Conservation (phyloP, 2,329 filamentous ascomycete genomes). For the Pestalotiopsis sp. region DNA sequence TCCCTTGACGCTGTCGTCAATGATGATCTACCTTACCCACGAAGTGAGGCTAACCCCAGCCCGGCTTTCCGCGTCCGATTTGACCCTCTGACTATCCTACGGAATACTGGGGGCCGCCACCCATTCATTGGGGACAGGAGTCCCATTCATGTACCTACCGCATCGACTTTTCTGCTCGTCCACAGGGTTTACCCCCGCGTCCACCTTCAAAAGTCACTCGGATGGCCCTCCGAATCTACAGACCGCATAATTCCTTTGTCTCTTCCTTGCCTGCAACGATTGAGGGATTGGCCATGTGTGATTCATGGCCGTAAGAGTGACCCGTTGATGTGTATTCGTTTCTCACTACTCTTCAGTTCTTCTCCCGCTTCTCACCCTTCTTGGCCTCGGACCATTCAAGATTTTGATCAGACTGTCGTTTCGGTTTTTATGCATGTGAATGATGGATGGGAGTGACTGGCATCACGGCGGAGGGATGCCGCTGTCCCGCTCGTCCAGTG, state of each 20-base stretch:
- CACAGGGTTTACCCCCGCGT: conserved; percentile 4
- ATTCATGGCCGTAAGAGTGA: neutral
- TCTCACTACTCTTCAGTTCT: neutral
- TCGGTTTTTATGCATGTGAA: conserved; percentile 22
- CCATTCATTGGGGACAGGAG: neutral
- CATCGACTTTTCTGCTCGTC: neutral
- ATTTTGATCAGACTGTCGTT: neutral
- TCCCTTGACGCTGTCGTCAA: neutral
- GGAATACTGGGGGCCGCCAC: neutral
- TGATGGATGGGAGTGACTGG: conserved; percentile 39
- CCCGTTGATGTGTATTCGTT: neutral
- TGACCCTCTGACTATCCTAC: conserved; percentile 4
- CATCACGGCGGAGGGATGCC: conserved; percentile 32
- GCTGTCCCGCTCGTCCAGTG: conserved; percentile 36
- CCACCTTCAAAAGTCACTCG: neutral
- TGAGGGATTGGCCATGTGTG: neutral
- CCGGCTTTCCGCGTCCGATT: conserved; percentile 11
- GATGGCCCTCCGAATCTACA: neutral
- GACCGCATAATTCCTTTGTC: conserved; percentile 7
- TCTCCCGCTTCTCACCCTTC: neutral
- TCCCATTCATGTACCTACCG: neutral
- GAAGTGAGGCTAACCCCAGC: conserved; percentile 11
- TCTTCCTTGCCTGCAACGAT: neutral
- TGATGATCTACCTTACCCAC: neutral
- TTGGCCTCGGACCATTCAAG: conserved; percentile 2